Evolutionary conservation across 2,329 filamentous ascomycete genomes (phyloP).

Genomic region (Phialemoniopsis sp.): DNA sequence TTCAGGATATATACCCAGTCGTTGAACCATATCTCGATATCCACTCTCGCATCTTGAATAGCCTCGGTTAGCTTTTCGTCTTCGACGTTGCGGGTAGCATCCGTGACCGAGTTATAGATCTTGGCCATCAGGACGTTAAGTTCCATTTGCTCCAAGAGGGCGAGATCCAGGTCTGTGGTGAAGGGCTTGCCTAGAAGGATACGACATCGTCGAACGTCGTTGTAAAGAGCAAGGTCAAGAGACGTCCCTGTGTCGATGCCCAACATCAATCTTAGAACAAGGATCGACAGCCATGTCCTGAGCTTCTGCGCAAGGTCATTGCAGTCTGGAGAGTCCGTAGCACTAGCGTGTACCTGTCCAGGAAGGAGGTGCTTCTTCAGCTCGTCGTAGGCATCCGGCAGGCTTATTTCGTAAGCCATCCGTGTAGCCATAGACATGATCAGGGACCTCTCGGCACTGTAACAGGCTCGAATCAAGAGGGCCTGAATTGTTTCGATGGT

Average conservation of each 20-base stretch:
- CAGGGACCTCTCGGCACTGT: conserved; percentile 45
- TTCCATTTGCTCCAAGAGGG: conserved; percentile 48
- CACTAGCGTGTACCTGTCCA: too few relatives aligned
- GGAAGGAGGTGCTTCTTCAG: too few relatives aligned
- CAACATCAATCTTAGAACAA: conserved; percentile 47
- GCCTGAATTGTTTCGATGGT: conserved; percentile 45
- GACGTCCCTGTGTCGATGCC: conserved; percentile 30
- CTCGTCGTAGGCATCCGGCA: conserved; percentile 39
- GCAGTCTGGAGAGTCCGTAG: too few relatives aligned
- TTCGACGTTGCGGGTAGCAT: conserved; percentile 12
- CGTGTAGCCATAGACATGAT: conserved; percentile 44
- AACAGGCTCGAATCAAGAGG: conserved; percentile 45
- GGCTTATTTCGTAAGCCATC: conserved; percentile 42
- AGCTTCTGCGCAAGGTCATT: conserved; percentile 37
- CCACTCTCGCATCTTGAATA: conserved; percentile 38
- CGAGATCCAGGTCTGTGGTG: conserved; percentile 42
- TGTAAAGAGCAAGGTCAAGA: conserved; percentile 23
- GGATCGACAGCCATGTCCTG: conserved; percentile 47
- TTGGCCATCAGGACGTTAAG: conserved; percentile 23
- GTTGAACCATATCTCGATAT: conserved; percentile 44
- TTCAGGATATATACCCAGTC: conserved; percentile 21
- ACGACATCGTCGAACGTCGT: conserved; percentile 39
- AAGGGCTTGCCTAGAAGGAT: conserved; percentile 35
- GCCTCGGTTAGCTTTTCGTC: conserved; percentile 31
- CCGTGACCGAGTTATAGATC: conserved; percentile 27